These are phyloP conservation scores for Pelargonium citronellum DNA, from an alignment of 441 rosid genomes.

Conservation along the genomic window DNA sequence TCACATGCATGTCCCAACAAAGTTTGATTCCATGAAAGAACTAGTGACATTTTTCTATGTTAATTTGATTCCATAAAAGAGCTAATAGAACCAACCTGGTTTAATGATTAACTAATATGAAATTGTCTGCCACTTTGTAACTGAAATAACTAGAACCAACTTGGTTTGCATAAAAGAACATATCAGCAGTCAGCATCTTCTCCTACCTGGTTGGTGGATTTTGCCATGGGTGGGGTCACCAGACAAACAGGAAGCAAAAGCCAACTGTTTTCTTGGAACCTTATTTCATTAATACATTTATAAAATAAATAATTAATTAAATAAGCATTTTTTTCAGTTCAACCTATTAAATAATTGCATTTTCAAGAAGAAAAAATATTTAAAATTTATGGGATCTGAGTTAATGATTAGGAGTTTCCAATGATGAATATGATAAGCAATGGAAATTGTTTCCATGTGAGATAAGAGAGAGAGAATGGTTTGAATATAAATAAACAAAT, in stretches of 20 bases:
- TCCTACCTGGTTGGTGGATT: neutral
- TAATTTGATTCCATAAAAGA: too few relatives aligned
- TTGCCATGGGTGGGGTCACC: neutral
- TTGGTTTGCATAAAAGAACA: neutral
- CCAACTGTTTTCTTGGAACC: too few relatives aligned
- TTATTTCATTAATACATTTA: too few relatives aligned
- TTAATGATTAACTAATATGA: neutral
- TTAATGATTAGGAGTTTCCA: neutral
- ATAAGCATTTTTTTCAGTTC: too few relatives aligned
- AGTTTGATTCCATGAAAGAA: too few relatives aligned
- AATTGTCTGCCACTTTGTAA: neutral
- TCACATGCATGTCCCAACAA: too few relatives aligned
- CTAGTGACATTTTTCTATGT: too few relatives aligned
- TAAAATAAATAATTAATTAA: too few relatives aligned
- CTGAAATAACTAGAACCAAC: constrained; percentile 7
- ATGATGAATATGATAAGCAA: neutral
- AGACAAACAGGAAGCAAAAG: neutral
- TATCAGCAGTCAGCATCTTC: neutral
- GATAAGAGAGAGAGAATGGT: neutral
- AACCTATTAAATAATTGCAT: too few relatives aligned
- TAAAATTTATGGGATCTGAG: too few relatives aligned
- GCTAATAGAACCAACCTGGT: too few relatives aligned
- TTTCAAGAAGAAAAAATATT: too few relatives aligned
- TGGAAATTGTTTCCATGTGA: neutral
- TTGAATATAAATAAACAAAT: neutral